Evolutionary conservation across 2,329 filamentous ascomycete genomes (phyloP).

Genomic region (Aspergillus sp.): DNA sequence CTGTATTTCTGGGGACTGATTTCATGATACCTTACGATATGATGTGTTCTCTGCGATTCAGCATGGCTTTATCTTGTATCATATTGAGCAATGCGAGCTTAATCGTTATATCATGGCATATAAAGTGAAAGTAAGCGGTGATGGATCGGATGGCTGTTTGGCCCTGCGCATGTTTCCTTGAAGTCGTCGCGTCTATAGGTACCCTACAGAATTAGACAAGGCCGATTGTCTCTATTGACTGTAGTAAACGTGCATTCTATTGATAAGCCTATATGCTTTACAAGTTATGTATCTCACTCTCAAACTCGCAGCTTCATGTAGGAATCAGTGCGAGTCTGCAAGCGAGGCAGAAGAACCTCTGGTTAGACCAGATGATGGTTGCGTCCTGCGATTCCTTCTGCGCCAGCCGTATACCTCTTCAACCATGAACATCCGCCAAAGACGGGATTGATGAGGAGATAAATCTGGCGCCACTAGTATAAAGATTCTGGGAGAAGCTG

Average conservation of each 20-base stretch:
- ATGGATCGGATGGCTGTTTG: neutral
- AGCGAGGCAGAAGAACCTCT: slow-evolving; percentile 30
- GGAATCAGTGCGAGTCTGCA: slow-evolving; percentile 41
- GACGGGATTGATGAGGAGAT: slow-evolving; percentile 69
- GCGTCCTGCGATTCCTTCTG: slow-evolving; percentile 59
- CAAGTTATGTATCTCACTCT: slow-evolving; percentile 37
- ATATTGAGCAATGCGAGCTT: neutral
- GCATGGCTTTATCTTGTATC: slow-evolving; percentile 3
- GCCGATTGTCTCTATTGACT: too few species aligned
- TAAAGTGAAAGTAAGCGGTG: neutral
- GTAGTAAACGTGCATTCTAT: too few species aligned
- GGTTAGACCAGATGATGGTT: slow-evolving; percentile 17
- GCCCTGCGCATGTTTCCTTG: neutral
- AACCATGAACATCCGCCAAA: slow-evolving; percentile 52
- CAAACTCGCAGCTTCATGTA: slow-evolving; percentile 39
- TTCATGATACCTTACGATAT: slow-evolving; percentile 8
- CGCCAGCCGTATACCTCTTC: slow-evolving; percentile 94
- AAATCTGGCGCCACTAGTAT: slow-evolving; percentile 64
- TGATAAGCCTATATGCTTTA: neutral
- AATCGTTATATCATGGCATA: neutral
- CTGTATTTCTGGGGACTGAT: neutral
- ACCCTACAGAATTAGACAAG: neutral
- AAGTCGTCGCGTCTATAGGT: neutral
- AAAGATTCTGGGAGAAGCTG: neutral
- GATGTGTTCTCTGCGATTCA: slow-evolving; percentile 5